Evolutionary conservation across 108 stramenopile genomes (phyloP), one percentile per base, ranked within the genome.

Genomic region (Skeletonema marinoi): DNA sequence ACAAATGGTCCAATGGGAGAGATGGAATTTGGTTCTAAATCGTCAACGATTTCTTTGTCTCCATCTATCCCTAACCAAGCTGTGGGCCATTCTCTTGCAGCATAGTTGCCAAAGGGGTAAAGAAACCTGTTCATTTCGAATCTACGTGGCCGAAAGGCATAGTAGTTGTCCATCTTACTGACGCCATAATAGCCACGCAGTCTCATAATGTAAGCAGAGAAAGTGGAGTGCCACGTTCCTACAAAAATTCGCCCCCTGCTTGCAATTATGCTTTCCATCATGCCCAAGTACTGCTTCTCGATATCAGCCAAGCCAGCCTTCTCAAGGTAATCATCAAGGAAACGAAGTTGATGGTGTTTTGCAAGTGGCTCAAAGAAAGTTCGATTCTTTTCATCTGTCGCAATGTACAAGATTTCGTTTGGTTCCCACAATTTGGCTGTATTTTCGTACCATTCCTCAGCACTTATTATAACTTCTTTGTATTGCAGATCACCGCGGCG

Each of bases 211-310:
- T 96, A 98, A 31, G 91, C 95, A 1, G 96, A 87, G 83, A 98
- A 98, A n/a, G 98, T 97, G n/a, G 88, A 90, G 68, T 92, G 93
- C 85, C 88, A 98, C 19, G 97, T 97, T 38, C 98, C 98, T 21
- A 90, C 88, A 85, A 97, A 98, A 1, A 86, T 73, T 36, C 93
- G 68, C 4, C 90, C 98, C 65, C 94, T 85, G 67, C 89, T 87
- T 17, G 95, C 89, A 38, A 98, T 88, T 71, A 96, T 85, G 17
- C 82, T 90, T 66, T 98, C 98, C 32, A 98, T 85, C 96, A 98
- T 98, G 14, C 97, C 97, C 56, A 93, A 78, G 68, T 87, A 95
- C 66, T 93, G 93, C 14, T 85, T 78, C 71, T 98, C 93, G 21
- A 97, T 63, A 29, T 80, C 84, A 14, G 60, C 78, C 65, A 97